Base-by-base conservation (phyloP, 164 flowering plant genomes). In the Magnolia changhungtana region DNA sequence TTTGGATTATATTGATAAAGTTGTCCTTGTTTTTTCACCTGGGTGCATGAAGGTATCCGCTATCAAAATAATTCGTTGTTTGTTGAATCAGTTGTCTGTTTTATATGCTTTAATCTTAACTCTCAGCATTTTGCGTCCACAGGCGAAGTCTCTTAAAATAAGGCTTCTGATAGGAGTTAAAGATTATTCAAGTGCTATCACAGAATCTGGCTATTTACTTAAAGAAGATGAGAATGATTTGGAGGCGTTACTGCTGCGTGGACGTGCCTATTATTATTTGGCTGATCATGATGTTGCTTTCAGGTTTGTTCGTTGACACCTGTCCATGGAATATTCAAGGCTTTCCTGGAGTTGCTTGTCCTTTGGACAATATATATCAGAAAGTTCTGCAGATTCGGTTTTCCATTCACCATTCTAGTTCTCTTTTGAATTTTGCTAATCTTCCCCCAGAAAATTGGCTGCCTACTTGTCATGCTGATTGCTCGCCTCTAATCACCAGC, bases 261-360 rank as follows among this genome's bases (percentile, higher is more conserved):
- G 99, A 11, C 91, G 95, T 79, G 99, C 97, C 80, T 96, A 96
- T 80, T 96, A 96, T 81, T 94, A 91, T 84, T 85, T 96, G 72
- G 94, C 97, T 65, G 98, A 96, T 87, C 97, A 96, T 84, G 99
- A 94, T 82, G 93, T 96, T 82, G 95, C 99, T 66, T 61, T 82
- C 69, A 94, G 95, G 98, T 94, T 77, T 67, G 81, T 78, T 74
- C 24, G 20, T 70, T 58, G 61, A 66, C 69, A 27, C 18, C 68
- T 45, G 72, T 19, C 55, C 50, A 7, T 52, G 50, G 4, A 18
- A 31, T 9, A 13, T 24, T 72, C 11, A 7, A n/a, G 63, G 13
- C 52, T 72, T 72, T 55, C 52, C 51, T 52, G 31, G 49, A 21
- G 31, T 71, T 52, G 55, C 55, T 3, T 67, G 9, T 70, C 27